These are phyloP conservation scores for Poa pratensis DNA, from an alignment of 176 grass and related monocot species.

Conservation along the genomic window DNA sequence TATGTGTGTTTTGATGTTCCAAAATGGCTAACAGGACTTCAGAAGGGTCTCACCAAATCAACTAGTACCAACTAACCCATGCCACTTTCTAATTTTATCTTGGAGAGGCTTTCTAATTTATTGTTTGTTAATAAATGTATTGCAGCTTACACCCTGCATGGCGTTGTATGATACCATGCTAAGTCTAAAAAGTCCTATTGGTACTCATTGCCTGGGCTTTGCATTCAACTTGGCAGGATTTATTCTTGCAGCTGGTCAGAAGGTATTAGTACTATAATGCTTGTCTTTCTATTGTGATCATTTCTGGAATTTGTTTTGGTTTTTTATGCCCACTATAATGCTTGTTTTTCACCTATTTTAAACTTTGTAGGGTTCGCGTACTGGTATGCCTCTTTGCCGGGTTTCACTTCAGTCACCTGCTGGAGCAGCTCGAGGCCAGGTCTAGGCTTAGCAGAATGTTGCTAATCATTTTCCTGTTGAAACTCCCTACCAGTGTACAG, in stretches of 20 bases:
- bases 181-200: constrained; percentile 75
- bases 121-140: constrained; percentile 7
- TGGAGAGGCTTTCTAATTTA: background rate
- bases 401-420: constrained; percentile 86
- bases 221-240: constrained; percentile 91
- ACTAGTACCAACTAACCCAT: constrained; percentile 24
- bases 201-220: constrained; percentile 85
- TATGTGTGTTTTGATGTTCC: background rate
- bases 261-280: constrained; percentile 49
- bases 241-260: constrained; percentile 94
- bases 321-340: background rate
- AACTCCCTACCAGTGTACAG: background rate
- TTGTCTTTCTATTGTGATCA: constrained; percentile 6
- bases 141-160: constrained; percentile 91
- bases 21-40: background rate
- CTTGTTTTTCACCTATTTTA: constrained; percentile 24
- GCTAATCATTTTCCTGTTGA: background rate
- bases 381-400: constrained; percentile 74
- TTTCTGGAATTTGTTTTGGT: background rate
- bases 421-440: constrained; percentile 92
- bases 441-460: constrained; percentile 38
- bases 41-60: background rate
- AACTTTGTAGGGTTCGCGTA: constrained; percentile 68
- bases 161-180: constrained; percentile 94
- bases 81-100: background rate